Base-by-base conservation (phyloP, 2,329 filamentous ascomycete genomes). In the Botrytis squamosa region DNA sequence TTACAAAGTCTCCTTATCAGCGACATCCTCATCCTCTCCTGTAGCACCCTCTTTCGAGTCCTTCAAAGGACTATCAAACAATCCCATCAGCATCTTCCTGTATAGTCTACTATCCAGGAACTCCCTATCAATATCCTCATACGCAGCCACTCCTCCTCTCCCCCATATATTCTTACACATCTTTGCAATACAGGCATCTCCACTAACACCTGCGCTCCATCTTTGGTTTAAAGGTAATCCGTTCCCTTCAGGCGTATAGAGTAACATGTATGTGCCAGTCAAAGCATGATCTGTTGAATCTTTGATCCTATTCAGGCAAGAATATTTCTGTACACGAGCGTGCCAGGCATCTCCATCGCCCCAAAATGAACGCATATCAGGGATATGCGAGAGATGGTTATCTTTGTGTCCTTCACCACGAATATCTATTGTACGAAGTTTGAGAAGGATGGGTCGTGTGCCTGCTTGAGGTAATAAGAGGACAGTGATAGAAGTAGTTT, bases 361-460 rank as follows among this genome's bases (percentile, higher is more conserved):
- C 71, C 71, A 73, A 44, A 73, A 73, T 29, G 71, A 73, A 22
- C 71, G 64, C 71, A 73, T 73, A 29, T 73, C 71, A 38, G 71
- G 71, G 10, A 73, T 57, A 36, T 73, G 71, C 1, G 71, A 70
- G 14, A 73, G 71, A 20, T 73, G 55, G 22, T 73, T 73, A 38
- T 73, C 71, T 52, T 38, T 70, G 36, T 55, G 55, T 36, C 55
- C 66, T 22, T 73, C 71, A 22, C 46, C 16, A 22, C 71, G 71
- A 8, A 73, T 63, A 36, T 73, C 71, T n/a, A 73, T 70, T n/a
- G 71, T 73, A 38, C 71, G 71, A 22, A 73, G 12, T 6, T 44
- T 62, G 57, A 73, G 66, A 25, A 73, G 57, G n/a, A 70, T 18
- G 6, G 71, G 66, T 3, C 42, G 66, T 42, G 55, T 63, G 10